These are phyloP conservation scores for Xylaria sp. DNA, from an alignment of 2,329 filamentous ascomycete species.

Conservation along the genomic window DNA sequence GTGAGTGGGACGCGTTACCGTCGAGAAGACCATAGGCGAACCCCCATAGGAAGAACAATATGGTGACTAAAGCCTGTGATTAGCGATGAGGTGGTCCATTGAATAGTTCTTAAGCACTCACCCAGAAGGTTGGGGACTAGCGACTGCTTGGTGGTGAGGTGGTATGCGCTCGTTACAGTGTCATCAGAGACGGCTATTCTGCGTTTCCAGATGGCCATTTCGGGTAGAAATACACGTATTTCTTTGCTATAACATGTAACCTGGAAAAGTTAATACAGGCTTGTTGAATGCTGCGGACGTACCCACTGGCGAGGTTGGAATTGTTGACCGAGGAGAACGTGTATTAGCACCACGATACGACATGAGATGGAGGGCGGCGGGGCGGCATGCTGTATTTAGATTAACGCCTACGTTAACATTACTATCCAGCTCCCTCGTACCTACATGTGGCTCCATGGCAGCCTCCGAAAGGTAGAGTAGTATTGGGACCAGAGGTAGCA, in stretches of 20 bases:
- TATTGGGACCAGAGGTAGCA: no score
- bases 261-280: neutral
- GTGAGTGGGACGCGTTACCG: conserved; percentile 26
- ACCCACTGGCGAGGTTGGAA: neutral
- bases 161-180: neutral
- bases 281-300: neutral
- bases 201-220: neutral
- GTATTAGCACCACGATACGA: neutral
- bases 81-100: neutral
- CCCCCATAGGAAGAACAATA: conserved; percentile 16
- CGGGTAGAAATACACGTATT: no score
- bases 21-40: conserved; percentile 14
- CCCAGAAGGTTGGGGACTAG: conserved; percentile 2
- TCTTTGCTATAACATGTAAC: neutral
- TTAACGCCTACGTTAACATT: neutral
- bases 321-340: neutral
- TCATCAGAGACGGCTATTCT: neutral
- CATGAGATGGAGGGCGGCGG: neutral
- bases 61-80: conserved; percentile 2
- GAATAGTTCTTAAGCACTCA: neutral
- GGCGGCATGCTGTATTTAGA: neutral
- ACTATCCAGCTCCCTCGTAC: no score
- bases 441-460: no score
- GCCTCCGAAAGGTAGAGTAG: no score
- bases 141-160: conserved; percentile 3